Conservation (phyloP, 768 basidiomycete species). For the Mycena alexandri region DNA sequence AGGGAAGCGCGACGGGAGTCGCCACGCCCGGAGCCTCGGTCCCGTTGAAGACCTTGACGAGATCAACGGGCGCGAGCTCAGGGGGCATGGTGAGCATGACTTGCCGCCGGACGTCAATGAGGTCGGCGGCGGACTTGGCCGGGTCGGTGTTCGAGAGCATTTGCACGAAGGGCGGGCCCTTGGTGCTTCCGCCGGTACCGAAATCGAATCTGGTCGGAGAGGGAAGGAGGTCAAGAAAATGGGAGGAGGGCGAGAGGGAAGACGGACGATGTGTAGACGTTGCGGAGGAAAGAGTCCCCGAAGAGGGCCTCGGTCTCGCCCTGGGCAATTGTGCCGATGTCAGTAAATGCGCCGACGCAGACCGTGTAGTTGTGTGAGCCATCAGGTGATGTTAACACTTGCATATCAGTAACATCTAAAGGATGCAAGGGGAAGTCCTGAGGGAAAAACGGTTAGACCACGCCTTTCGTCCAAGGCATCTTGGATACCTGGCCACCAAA, state of each 20-base stretch:
- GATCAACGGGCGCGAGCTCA: conserved; percentile 5
- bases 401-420: conserved; percentile 6
- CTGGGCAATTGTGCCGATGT: background rate
- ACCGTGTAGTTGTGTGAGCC: conserved; percentile 14
- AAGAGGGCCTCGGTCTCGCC: conserved; percentile 18
- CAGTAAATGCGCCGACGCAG: conserved; percentile 9
- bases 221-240: background rate
- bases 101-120: background rate
- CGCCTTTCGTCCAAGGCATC: too few relatives aligned
- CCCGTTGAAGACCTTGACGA: conserved; percentile 17
- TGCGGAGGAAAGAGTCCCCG: conserved; percentile 17
- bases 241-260: background rate
- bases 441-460: background rate
- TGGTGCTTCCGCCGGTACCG: conserved; percentile 18
- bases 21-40: background rate
- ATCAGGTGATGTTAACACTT: conserved; percentile 5
- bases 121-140: conserved; percentile 14
- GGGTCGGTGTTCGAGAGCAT: conserved; percentile 18
- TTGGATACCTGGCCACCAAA: conserved; percentile 18
- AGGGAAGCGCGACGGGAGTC: background rate
- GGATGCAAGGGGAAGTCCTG: conserved; percentile 20
- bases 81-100: conserved; percentile 8
- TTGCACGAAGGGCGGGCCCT: conserved; percentile 17
- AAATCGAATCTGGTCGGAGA: conserved; percentile 9
- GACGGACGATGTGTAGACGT: conserved; percentile 9